Conservation (phyloP, 805 yeast genomes). For the Hanseniaspora clermontiae region DNA sequence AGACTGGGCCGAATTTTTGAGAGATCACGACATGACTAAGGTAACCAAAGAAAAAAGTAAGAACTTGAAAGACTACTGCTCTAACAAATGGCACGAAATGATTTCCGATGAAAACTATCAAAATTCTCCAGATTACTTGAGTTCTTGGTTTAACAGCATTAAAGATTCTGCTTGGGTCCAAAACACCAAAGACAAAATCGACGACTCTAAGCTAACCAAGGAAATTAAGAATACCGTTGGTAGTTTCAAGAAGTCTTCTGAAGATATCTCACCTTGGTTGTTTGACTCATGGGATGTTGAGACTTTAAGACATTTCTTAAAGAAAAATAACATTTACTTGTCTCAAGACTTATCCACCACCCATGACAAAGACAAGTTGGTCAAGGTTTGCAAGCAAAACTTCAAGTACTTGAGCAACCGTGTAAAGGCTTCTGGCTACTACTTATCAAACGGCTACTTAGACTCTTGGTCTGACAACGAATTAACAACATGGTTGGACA, state of each 20-base stretch:
- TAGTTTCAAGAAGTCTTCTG: not conserved
- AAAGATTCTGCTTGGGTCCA: not conserved
- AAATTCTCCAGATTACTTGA: conserved; percentile 5
- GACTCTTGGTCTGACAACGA: conserved; percentile 41
- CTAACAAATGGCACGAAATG: conserved; percentile 7
- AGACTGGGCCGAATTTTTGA: conserved; percentile 25
- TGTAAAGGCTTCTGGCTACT: conserved; percentile 32
- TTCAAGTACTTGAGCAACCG: conserved; percentile 31
- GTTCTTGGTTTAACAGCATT: conserved; percentile 1
- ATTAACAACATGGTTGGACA: conserved; percentile 37
- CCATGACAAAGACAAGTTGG: conserved; percentile 29
- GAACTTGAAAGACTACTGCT: not conserved
- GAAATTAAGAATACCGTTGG: not conserved
- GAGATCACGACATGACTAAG: conserved; percentile 22
- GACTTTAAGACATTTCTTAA: conserved; percentile 27
- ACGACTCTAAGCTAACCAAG: not conserved
- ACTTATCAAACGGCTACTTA: conserved; percentile 43
- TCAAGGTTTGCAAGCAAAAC: conserved; percentile 32
- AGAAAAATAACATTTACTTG: conserved; percentile 25
- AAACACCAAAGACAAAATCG: not conserved
- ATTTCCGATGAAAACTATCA: conserved; percentile 9
- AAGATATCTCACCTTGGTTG: conserved; percentile 32
- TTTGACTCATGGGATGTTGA: conserved; percentile 35
- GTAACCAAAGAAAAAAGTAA: not conserved
- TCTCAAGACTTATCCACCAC: conserved; percentile 19